A percentile compares a stretch with the other conserved stretches of the same genome.
phyloP scores from a whole-genome alignment of 176 grass and related monocot species.

The Carex pumila region DNA sequence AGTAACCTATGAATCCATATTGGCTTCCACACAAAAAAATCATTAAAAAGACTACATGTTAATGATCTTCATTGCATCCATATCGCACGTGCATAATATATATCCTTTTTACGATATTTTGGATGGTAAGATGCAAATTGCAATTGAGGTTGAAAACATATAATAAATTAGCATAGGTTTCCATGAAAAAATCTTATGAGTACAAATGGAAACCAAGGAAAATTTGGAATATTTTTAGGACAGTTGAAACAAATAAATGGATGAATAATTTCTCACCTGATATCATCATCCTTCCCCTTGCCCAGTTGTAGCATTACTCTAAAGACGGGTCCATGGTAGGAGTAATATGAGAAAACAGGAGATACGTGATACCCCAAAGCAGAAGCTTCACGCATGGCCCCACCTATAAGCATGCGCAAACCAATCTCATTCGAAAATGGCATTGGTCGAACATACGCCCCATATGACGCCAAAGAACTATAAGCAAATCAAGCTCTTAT shows the following conservation, averaged over 20 bases:
- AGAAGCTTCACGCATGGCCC: slow-evolving; percentile 68
- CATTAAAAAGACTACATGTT: neutral
- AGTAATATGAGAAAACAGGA: slow-evolving; percentile 88
- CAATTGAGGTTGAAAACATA: neutral
- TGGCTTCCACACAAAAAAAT: slow-evolving; percentile 35
- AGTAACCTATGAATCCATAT: slow-evolving; percentile 84
- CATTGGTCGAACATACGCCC: slow-evolving; percentile 83
- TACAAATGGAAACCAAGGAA: neutral
- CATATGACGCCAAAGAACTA: slow-evolving; percentile 91
- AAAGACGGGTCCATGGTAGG: slow-evolving; percentile 72
- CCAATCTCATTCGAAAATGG: slow-evolving; percentile 90
- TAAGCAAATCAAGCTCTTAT: slow-evolving; percentile 26
- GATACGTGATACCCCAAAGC: slow-evolving; percentile 72
- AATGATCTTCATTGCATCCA: neutral
- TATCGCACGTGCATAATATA: neutral
- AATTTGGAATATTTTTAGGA: neutral
- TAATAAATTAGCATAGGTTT: slow-evolving; percentile 1
- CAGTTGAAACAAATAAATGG: neutral
- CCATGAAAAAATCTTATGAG: neutral
- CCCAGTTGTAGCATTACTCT: slow-evolving; percentile 59
- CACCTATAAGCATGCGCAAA: slow-evolving; percentile 96
- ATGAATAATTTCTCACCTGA: slow-evolving; percentile 38
- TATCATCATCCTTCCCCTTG: slow-evolving; percentile 51
- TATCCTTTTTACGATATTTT: neutral
- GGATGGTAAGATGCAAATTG: neutral